A percentile compares a stretch with the other conserved stretches of the same genome.
Evolutionary conservation across 2,329 filamentous ascomycete species (phyloP).

Genomic region (Pleoardoris graminearum): DNA sequence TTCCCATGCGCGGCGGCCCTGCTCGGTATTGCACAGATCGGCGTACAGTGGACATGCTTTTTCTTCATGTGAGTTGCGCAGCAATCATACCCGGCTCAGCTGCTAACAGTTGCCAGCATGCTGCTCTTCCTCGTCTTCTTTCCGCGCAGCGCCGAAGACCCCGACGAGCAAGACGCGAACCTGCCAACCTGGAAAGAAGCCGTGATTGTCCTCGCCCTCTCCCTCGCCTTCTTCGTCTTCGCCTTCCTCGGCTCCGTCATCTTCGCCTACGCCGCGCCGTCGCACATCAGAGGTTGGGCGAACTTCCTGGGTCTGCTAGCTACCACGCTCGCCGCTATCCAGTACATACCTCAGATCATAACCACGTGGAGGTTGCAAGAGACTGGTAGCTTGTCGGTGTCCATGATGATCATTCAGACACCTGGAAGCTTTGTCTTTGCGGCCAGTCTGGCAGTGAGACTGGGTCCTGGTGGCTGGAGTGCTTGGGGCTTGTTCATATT

Average conservation of each 20-base stretch:
- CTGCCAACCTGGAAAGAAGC: constrained; percentile 73
- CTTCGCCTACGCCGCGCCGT: constrained; percentile 66
- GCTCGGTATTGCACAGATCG: constrained; percentile 87
- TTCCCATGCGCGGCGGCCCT: constrained; percentile 85
- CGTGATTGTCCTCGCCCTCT: constrained; percentile 71
- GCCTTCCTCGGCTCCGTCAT: constrained; percentile 67
- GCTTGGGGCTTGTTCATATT: constrained; percentile 91
- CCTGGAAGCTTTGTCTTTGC: constrained; percentile 91
- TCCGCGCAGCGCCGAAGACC: constrained; percentile 46
- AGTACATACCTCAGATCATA: constrained; percentile 94
- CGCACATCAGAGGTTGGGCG: constrained; percentile 75
- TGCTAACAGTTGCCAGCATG: constrained; percentile 60
- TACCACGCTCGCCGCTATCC: constrained; percentile 76
- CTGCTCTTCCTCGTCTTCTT: constrained; percentile 96
- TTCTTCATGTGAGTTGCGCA: constrained; percentile 70
- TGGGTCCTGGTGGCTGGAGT: constrained; percentile 87
- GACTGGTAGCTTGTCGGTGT: constrained; percentile 88
- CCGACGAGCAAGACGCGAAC: constrained; percentile 34
- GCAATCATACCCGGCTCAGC: not conserved
- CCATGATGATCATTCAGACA: constrained; percentile 98
- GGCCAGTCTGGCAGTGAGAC: constrained; percentile 74
- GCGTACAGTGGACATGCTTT: constrained; percentile 90
- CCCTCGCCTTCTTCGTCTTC: constrained; percentile 74
- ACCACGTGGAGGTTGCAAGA: constrained; percentile 85
- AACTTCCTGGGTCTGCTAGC: constrained; percentile 81